Conservation (phyloP, 2,329 filamentous ascomycete genomes). For the Fusarium sp. region DNA sequence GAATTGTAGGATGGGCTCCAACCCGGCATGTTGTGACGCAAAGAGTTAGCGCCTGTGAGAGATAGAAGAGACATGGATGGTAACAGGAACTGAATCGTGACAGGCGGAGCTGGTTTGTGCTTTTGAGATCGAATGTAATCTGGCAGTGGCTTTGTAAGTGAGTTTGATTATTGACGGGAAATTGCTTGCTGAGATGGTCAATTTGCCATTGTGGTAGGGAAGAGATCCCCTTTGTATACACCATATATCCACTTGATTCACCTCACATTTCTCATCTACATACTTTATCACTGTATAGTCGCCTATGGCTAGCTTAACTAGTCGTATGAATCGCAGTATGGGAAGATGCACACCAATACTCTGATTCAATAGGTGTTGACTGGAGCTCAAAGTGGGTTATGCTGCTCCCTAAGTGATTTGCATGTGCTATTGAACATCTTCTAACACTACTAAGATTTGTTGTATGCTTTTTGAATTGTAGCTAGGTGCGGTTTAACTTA, state of each 20-base stretch:
- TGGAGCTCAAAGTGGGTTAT: not conserved
- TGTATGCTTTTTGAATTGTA: not conserved
- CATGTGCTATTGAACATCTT: not conserved
- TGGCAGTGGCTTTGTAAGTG: not conserved
- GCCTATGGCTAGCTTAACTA: not conserved
- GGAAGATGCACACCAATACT: not conserved
- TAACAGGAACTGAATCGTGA: not conserved
- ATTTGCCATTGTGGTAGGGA: no score
- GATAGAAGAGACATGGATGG: not conserved
- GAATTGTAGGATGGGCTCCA: not conserved
- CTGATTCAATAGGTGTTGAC: not conserved
- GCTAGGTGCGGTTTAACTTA: not conserved
- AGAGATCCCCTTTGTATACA: not conserved
- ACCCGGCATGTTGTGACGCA: not conserved
- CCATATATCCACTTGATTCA: not conserved
- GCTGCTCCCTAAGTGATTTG: not conserved
- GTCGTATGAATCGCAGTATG: not conserved
- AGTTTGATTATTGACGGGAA: not conserved
- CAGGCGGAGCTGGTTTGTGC: not conserved
- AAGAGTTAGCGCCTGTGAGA: not conserved
- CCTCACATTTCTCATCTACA: no score
- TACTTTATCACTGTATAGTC: not conserved
- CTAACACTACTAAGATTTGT: fast-evolving
- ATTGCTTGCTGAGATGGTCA: not conserved
- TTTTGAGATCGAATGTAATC: not conserved